A percentile compares a stretch with the other conserved stretches of the same genome.
phyloP scores from a whole-genome alignment of 495 filamentous ascomycete genomes.

The Tuber microsphaerosporum region DNA sequence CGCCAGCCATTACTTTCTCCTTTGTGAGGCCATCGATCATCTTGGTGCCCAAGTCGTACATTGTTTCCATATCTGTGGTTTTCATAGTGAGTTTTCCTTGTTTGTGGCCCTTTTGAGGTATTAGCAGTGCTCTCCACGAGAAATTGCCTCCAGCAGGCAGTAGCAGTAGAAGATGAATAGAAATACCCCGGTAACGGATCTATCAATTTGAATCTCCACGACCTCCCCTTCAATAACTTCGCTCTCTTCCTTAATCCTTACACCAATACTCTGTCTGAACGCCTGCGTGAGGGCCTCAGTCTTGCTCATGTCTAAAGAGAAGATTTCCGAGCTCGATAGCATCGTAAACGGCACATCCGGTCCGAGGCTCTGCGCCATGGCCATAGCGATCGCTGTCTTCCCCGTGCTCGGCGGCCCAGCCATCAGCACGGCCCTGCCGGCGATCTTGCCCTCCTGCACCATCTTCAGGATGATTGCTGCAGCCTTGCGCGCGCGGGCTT shows the following conservation, averaged over 20 bases:
- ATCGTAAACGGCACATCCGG: conserved; percentile 93
- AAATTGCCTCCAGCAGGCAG: background rate
- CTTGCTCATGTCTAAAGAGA: conserved; percentile 97
- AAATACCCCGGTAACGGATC: conserved; percentile 81
- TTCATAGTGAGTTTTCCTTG: conserved; percentile 99
- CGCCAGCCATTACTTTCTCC: conserved; percentile 95
- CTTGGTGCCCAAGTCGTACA: conserved; percentile 98
- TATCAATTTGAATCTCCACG: conserved; percentile 97
- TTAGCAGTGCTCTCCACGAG: conserved; percentile 11
- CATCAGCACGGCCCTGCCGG: conserved; percentile 87
- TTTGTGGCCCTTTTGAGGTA: conserved; percentile 60
- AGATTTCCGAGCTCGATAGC: conserved; percentile 91
- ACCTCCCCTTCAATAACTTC: conserved; percentile 99
- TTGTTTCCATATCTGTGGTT: conserved; percentile 98
- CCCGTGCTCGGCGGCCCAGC: conserved; percentile 95
- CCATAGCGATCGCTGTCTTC: conserved; percentile 98
- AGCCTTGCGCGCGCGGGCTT: conserved; percentile 92
- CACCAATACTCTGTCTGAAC: conserved; percentile 93
- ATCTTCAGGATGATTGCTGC: conserved; percentile 94
- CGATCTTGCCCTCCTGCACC: conserved; percentile 98
- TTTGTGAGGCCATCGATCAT: conserved; percentile 99
- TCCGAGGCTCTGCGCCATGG: conserved; percentile 92
- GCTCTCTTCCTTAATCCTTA: conserved; percentile 94
- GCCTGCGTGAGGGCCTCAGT: conserved; percentile 96
- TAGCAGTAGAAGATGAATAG: conserved; percentile 20